A percentile compares a stretch with the other conserved stretches of the same genome.
Conservation (phyloP, 169 alveolate species). For the Plasmodium vivax region DNA sequence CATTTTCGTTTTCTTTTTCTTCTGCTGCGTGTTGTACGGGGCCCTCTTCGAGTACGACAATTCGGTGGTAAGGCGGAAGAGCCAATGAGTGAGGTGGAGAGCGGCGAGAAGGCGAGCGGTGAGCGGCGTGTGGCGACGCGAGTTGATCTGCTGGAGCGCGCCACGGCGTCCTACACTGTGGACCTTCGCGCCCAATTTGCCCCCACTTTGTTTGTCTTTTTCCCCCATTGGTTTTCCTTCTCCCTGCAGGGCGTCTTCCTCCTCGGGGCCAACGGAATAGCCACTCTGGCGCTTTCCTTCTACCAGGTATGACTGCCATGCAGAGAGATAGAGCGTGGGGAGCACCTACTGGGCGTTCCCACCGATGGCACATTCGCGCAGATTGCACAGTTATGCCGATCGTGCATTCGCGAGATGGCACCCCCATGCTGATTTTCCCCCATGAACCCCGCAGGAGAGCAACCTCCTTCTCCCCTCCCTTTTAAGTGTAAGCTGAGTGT, state of each 20-base stretch:
- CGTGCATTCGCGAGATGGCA: background rate
- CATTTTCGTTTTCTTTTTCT: conserved; percentile 15
- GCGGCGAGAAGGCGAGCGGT: no score
- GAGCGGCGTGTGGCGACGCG: background rate
- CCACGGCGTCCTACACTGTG: background rate
- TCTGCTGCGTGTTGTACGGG: conserved; percentile 11
- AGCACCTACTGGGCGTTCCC: background rate
- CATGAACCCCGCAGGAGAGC: background rate
- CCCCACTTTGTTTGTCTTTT: background rate
- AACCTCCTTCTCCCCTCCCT: conserved; percentile 20
- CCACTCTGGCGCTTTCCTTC: background rate
- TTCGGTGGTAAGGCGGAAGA: conserved; percentile 7
- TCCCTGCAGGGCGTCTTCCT: background rate
- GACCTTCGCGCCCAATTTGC: background rate
- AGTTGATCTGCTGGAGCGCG: background rate
- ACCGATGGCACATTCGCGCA: background rate
- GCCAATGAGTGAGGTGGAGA: background rate
- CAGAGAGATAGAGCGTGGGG: background rate
- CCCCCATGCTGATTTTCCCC: background rate
- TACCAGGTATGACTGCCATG: background rate
- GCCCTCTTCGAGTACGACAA: conserved; percentile 29
- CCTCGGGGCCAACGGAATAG: conserved; percentile 21
- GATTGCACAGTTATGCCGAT: background rate
- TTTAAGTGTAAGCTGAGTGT: conserved; percentile 16
- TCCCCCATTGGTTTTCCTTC: background rate